Evolutionary conservation across 192 early-diverging fungal species (phyloP), one percentile per base, ranked within the genome.

Genomic region (Thamnidium elegans): DNA sequence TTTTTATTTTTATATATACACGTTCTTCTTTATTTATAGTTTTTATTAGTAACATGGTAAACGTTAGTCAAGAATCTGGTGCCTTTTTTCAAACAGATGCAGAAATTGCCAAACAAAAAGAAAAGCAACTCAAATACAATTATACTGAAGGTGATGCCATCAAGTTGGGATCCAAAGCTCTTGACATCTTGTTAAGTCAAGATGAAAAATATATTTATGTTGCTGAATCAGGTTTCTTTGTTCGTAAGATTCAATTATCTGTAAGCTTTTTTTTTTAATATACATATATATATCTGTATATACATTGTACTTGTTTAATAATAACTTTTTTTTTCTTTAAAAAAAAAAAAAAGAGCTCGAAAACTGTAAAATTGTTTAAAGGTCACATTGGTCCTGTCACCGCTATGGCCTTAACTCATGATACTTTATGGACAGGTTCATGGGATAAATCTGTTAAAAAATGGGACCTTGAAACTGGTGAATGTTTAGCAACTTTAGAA

Each of bases 401-500:
- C 10, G 78, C 80, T 6, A 71, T 91, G 15, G 84, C 79, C 0
- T 66, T 86, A 32, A 77, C 84, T 2, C 55, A 66, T 13, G 84
- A 79, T 23, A 82, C 78, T 6, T 86, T 95, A 19, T 83, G 92
- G 55, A 96, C 92, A 1, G 92, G 91, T 20, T 95, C 96, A 7
- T 98, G 96, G 96, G 96, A 98, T 77, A 96, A 94, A 74, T 87
- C 88, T 0, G 74, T 94, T 60, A 86, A 76, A 46, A 83, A 93
- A 45, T 98, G 94, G 94, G 77, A 92, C 50, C 78, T 86, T 2
- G 81, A 90, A 71, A 88, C 90, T 10, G 77, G 82, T 50, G 77
- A 84, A 43, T 83, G 79, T 48, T 67, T 97, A 23, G 73, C 78
- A 0, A 92, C 88, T 4, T 84, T 89, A 51, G 66, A 62, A 17